These are phyloP conservation scores for Calocybe indica DNA, from an alignment of 768 basidiomycete genomes.

Conservation along the genomic window DNA sequence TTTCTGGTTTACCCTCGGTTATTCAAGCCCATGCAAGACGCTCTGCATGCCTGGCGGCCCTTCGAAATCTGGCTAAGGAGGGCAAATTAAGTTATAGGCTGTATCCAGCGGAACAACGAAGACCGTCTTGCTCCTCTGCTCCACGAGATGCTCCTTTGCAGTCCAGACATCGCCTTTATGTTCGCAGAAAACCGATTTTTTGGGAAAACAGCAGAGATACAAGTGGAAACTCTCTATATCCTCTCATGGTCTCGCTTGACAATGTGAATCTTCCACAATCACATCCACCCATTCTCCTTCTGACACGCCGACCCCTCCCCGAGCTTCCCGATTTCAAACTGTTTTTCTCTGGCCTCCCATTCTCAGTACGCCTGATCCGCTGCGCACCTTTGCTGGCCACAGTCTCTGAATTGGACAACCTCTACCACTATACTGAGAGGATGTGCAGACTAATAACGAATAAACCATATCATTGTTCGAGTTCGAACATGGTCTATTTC, in stretches of 20 bases:
- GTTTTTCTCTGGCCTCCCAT: slow-evolving; percentile 46
- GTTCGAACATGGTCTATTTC: slow-evolving; percentile 56
- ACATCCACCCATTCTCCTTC: slow-evolving; percentile 49
- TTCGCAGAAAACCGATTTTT: slow-evolving; percentile 55
- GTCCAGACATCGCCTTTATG: slow-evolving; percentile 48
- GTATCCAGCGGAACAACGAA: no score
- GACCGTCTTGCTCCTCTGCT: no score
- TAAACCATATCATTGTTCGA: slow-evolving; percentile 55
- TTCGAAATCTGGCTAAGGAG: no score
- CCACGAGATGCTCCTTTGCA: no score
- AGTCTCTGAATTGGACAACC: slow-evolving; percentile 34
- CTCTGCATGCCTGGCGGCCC: slow-evolving; percentile 37
- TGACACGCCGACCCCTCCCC: slow-evolving; percentile 67
- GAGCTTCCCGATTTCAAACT: slow-evolving; percentile 48
- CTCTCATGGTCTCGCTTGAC: slow-evolving; percentile 43
- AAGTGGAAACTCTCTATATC: slow-evolving; percentile 39
- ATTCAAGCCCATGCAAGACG: slow-evolving; percentile 52
- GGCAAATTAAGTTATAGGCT: no score
- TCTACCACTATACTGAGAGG: slow-evolving; percentile 61
- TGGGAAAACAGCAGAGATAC: slow-evolving; percentile 44
- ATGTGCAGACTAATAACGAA: slow-evolving; percentile 58
- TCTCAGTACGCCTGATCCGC: slow-evolving; percentile 36
- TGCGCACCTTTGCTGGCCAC: slow-evolving; percentile 46
- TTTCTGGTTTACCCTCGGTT: slow-evolving; percentile 39
- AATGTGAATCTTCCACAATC: slow-evolving; percentile 11